These are phyloP conservation scores for Mesotaenium endlicherianum DNA, from an alignment of 139 green algal genomes.

Conservation along the genomic window DNA sequence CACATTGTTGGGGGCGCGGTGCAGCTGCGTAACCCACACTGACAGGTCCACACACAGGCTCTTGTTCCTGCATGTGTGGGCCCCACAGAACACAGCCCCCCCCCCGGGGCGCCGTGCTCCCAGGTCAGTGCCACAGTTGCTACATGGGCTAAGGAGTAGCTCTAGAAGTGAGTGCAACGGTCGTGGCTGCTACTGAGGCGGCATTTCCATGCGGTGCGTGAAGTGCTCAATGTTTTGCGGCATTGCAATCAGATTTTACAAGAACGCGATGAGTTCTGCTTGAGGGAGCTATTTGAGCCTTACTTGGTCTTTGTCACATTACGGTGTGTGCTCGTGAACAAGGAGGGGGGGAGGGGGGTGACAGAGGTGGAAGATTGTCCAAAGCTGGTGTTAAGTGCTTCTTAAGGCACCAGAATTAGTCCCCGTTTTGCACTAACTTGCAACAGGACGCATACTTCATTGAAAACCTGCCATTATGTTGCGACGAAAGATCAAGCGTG, in stretches of 20 bases:
- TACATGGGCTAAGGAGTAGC: not conserved
- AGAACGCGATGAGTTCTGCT: no score
- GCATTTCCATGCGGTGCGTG: no score
- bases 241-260: no score
- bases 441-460: not conserved
- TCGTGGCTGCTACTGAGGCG: not conserved
- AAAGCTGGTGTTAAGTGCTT: no score
- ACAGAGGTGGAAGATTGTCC: no score
- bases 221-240: no score
- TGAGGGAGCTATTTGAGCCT: no score
- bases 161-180: not conserved
- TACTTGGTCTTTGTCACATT: no score
- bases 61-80: slow-evolving; percentile 30
- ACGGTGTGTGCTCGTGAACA: no score
- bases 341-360: no score
- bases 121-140: not conserved
- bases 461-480: not conserved
- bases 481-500: not conserved
- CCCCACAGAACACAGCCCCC: not conserved
- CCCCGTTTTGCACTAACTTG: not conserved
- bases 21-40: slow-evolving; percentile 25
- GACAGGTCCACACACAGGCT: slow-evolving; percentile 36
- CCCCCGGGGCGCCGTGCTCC: not conserved
- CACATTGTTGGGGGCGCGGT: not conserved
- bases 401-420: not conserved